Evolutionary conservation across 768 basidiomycete species (phyloP).

Genomic region (Obba rivulosa): DNA sequence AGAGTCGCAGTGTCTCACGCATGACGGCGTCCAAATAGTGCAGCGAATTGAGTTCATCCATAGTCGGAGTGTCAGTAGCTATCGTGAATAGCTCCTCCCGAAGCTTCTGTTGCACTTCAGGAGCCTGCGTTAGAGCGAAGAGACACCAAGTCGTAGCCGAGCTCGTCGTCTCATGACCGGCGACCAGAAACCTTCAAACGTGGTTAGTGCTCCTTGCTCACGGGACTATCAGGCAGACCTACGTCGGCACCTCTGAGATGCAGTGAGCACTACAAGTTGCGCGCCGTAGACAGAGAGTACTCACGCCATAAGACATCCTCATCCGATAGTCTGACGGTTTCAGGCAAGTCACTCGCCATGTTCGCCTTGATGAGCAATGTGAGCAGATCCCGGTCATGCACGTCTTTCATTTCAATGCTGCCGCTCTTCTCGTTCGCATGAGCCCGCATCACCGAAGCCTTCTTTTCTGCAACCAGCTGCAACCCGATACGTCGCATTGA

Average conservation of each 20-base stretch:
- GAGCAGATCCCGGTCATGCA: slow-evolving; percentile 49
- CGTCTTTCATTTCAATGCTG: slow-evolving; percentile 20
- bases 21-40: slow-evolving; percentile 67
- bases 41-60: slow-evolving; percentile 64
- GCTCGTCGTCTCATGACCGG: slow-evolving; percentile 39
- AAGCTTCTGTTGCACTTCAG: slow-evolving; percentile 31
- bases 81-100: slow-evolving; percentile 37
- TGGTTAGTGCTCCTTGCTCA: not conserved
- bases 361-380: slow-evolving; percentile 61
- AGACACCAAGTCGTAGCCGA: slow-evolving; percentile 34
- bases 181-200: slow-evolving; percentile 21
- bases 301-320: slow-evolving; percentile 54
- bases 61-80: slow-evolving; percentile 42
- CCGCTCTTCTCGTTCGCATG: slow-evolving; percentile 17
- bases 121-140: slow-evolving; percentile 32
- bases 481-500: slow-evolving; percentile 21
- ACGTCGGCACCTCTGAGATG: slow-evolving; percentile 20
- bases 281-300: slow-evolving; percentile 16
- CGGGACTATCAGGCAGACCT: not conserved
- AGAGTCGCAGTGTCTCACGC: slow-evolving; percentile 52
- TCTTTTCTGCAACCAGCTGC: slow-evolving; percentile 25
- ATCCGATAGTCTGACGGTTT: slow-evolving; percentile 51
- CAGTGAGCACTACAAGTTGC: not conserved
- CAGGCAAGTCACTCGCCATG: slow-evolving; percentile 53
- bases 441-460: slow-evolving; percentile 20